Conservation (phyloP, 805 yeast species). For the Lipomyces japonicus region DNA sequence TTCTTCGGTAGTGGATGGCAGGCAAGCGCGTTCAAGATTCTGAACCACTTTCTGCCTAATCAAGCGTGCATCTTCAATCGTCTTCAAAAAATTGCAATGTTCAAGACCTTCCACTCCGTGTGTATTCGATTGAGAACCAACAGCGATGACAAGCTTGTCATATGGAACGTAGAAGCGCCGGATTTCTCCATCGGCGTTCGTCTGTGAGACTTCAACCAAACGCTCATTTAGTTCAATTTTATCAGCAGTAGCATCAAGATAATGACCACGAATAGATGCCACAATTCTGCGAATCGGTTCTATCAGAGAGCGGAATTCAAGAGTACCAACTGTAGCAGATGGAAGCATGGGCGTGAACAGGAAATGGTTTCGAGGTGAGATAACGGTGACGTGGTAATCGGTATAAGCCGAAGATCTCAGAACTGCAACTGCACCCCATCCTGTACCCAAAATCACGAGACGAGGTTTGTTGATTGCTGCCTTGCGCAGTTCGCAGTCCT, state of each 20-base stretch:
- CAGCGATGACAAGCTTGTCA: conserved; percentile 64
- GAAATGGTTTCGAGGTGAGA: conserved; percentile 90
- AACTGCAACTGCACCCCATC: conserved; percentile 89
- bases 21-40: conserved; percentile 57
- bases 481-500: conserved; percentile 44
- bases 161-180: conserved; percentile 60
- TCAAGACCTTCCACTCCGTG: conserved; percentile 70
- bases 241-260: conserved; percentile 59
- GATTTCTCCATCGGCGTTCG: conserved; percentile 42
- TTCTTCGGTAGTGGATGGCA: conserved; percentile 61
- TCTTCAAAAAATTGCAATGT: conserved; percentile 57
- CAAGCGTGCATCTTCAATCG: conserved; percentile 60
- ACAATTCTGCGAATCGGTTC: conserved; percentile 62
- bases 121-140: conserved; percentile 64
- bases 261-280: conserved; percentile 53
- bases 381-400: conserved; percentile 79
- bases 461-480: conserved; percentile 20
- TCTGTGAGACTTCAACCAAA: conserved; percentile 54
- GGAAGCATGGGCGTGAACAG: conserved; percentile 92
- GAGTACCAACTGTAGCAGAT: conserved; percentile 88
- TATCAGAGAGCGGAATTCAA: conserved; percentile 47
- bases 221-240: conserved; percentile 54
- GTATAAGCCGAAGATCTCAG: conserved; percentile 80
- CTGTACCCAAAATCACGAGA: conserved; percentile 59
- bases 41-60: conserved; percentile 54